A percentile compares a stretch with the other conserved stretches of the same genome.
phyloP scores from a whole-genome alignment of 2,329 filamentous ascomycete genomes.

The Ramichloridium luteum region DNA sequence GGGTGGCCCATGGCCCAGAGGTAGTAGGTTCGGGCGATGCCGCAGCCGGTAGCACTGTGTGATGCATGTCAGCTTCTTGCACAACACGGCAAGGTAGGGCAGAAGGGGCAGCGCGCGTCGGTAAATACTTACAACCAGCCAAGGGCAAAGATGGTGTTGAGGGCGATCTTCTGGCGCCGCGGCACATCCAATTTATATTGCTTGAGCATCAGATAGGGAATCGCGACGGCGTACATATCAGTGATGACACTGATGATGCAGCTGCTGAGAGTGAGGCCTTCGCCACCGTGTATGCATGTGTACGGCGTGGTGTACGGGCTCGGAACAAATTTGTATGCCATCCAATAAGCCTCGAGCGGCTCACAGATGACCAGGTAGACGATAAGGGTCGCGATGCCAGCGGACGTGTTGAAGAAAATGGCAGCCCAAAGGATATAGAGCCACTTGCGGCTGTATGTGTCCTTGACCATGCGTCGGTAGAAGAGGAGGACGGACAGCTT shows the following conservation, averaged over 20 bases:
- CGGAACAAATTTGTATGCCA: slow-evolving; percentile 6
- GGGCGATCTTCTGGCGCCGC: slow-evolving; percentile 13
- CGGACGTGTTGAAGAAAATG: slow-evolving; percentile 12
- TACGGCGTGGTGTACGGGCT: slow-evolving; percentile 7
- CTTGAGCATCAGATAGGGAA: slow-evolving; percentile 16
- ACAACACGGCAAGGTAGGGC: too few species aligned
- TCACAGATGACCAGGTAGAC: slow-evolving; percentile 13
- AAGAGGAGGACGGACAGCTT: slow-evolving; percentile 20
- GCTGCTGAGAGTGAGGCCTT: slow-evolving; percentile 5
- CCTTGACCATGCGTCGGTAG: slow-evolving; percentile 16
- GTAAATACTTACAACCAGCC: slow-evolving; percentile 12
- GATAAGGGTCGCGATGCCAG: slow-evolving; percentile 12
- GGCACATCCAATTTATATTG: slow-evolving; percentile 14
- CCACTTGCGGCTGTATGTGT: slow-evolving; percentile 11
- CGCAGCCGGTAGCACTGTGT: slow-evolving; percentile 14
- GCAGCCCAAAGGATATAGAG: slow-evolving; percentile 13
- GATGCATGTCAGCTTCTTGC: too few species aligned
- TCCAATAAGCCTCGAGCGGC: slow-evolving; percentile 16
- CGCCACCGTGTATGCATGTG: slow-evolving; percentile 10
- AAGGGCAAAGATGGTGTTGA: slow-evolving; percentile 16
- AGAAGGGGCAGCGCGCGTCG: too few species aligned
- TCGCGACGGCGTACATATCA: slow-evolving; percentile 16
- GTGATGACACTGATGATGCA: slow-evolving; percentile 15
- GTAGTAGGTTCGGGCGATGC: slow-evolving; percentile 16
- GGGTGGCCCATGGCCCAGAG: slow-evolving; percentile 12